These are phyloP conservation scores for Paraphoma chrysanthemicola DNA, from an alignment of 2,329 filamentous ascomycete species.

Conservation along the genomic window DNA sequence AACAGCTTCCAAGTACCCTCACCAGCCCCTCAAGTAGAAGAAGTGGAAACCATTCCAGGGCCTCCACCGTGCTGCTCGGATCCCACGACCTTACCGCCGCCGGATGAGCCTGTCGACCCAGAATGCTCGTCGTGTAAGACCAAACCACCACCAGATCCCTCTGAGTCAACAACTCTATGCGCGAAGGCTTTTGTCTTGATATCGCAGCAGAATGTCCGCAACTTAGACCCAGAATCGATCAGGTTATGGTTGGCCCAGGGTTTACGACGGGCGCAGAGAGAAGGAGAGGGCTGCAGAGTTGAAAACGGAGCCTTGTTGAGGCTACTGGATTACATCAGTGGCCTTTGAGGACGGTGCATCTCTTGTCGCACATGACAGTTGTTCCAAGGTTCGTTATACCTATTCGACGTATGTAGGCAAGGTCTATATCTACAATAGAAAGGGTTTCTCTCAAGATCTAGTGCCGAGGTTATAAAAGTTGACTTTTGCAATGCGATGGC, in stretches of 20 bases:
- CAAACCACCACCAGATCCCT: conserved; percentile 30
- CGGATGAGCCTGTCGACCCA: conserved; percentile 10
- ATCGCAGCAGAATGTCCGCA: conserved; percentile 43
- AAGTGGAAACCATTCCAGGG: conserved; percentile 4
- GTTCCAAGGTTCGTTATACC: too few species aligned
- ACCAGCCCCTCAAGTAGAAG: not conserved
- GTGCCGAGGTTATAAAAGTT: not conserved
- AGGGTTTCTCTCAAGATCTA: not conserved
- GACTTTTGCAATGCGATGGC: too few species aligned
- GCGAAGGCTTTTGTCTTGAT: conserved; percentile 44
- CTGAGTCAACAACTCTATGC: conserved; percentile 43
- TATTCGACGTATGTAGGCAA: too few species aligned
- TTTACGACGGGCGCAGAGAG: conserved; percentile 30
- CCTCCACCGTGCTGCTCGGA: conserved; percentile 38
- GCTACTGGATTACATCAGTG: conserved; percentile 46
- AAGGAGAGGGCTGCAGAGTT: conserved; percentile 44
- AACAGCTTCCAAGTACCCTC: conserved; percentile 5
- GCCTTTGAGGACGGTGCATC: conserved; percentile 13
- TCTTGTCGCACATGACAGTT: too few species aligned
- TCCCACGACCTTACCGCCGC: conserved; percentile 1
- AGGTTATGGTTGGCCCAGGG: conserved; percentile 42
- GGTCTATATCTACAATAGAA: too few species aligned
- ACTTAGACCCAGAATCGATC: conserved; percentile 39
- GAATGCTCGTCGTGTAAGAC: conserved; percentile 39
- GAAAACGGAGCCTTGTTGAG: conserved; percentile 43